Evolutionary conservation across 768 basidiomycete species (phyloP), one percentile per base, ranked within the genome.

Genomic region (Trametes coccinea): DNA sequence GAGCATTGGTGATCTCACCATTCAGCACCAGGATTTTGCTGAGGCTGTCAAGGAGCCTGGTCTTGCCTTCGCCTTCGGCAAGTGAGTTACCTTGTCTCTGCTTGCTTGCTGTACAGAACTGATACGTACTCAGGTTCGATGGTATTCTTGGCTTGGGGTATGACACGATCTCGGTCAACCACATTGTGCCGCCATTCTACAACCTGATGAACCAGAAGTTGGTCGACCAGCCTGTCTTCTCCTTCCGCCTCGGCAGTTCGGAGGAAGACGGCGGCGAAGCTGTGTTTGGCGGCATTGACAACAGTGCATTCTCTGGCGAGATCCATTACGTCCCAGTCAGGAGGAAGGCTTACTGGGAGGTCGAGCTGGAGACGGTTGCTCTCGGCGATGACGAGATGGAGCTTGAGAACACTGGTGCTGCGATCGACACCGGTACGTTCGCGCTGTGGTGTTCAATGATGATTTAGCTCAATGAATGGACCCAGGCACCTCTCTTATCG

Each of bases 301-400:
- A 74, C 10, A 67, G 67, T 29, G 89, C 92, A 37, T 98, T 90
- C 78, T 83, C 74, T 4, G 97, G 97, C 73, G 79, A 87, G 70
- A 82, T 99, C 61, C 70, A 74, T 27, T 98, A 98, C 69, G 93
- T 90, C 33, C 96, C 97, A 53, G 81, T 99, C 54, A 88, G 95
- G 68, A 86, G 93, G 68, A 94, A 92, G 82, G 97, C 93, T 4
- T 98, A 97, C 77, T 97, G 95, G 95, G 96, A 98, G 76, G 93
- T 98, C 48, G 94, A 97, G 73, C 88, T 99, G 30, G 82, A 92
- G 77, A 87, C 88, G 73, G 80, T 99, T 63, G 69, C 77, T 3
- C 95, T 99, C 59, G 97, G 95, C 50, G 80, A 87, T 46, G 96
- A 98, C 49, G 84, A 80, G 43, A 83, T 98, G 47, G 93, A 98